Base-by-base conservation (phyloP, 805 yeast species). In the Wickerhamiella shivajii region DNA sequence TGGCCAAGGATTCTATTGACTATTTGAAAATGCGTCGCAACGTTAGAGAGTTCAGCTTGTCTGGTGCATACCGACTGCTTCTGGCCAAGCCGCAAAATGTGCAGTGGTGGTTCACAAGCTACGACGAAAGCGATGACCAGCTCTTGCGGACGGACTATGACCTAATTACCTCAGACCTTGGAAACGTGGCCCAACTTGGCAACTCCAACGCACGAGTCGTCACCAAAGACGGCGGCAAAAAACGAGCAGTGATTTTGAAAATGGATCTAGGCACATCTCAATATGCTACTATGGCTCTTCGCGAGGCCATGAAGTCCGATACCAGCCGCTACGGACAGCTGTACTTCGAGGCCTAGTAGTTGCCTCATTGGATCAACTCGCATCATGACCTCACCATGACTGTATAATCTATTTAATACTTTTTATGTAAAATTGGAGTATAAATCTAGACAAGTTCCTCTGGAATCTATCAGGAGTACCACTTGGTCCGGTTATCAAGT, bases 281-380 rank as follows among this genome's bases (percentile, higher is more conserved):
- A 5, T 90, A 90, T 54, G 99, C 99, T 2, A 90, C 99, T 0
- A 92, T 90, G 98, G 93, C 94, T 1, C 57, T 90, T 32, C 69
- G 98, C 51, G 97, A 90, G 53, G 69, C 81, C 32, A 73, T 85
- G 79, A 77, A 74, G 51, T 31, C 32, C 13, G 51, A 47, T 5
- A 47, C 50, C 5, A 34, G 43, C 24, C 38, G 51, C 2, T 41
- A 45, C 20, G 51, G 51, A 5, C 40, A 36, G 11, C 36, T 46
- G 11, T 47, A 37, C 20, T 44, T 25, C 18, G 34, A 29, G n/a
- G 13, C 13, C 6, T 11, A 24, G 23, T 20, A 11, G 11, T 37
- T 28, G 6, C 32, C 17, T 29, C n/a, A 24, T 18, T 27, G 19
- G n/a, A 22, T 11, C 21, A 14, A 11, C 22, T n/a, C 4, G 5